Evolutionary conservation across 2,329 filamentous ascomycete genomes (phyloP), one percentile per base, ranked within the genome.

Genomic region (Talaromyces funiculosus): DNA sequence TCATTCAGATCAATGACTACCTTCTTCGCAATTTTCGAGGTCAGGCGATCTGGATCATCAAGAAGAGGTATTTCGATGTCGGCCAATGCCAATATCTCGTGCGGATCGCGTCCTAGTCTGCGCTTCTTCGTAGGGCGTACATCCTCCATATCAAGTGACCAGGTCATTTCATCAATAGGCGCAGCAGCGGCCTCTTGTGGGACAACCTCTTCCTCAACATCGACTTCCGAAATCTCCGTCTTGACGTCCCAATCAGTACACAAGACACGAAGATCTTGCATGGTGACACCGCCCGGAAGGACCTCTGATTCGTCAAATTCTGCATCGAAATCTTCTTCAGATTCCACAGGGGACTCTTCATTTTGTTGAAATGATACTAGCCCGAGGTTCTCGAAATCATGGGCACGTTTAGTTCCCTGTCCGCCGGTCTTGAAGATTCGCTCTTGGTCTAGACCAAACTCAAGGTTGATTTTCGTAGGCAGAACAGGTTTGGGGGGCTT

Each of bases 1-100:
- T 99, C 94, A 67, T 92, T 92, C 74, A 94, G 83, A 68, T 97
- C 92, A 56, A 99, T 81, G 1, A 87, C 84, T 24, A 96, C 88
- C 47, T 86, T 87, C 74, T 91, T 92, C 3, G 90, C 86, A 45
- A 92, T 82, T 65, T 85, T 85, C 14, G 86, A 81, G 1, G 90
- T 92, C 4, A 86, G 84, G 60, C 84, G 81, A 68, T 92, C 86
- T 16, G 92, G 94, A 64, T 96, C 85, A 69, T 95, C 90, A 66
- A 96, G 87, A 3, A 86, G 86, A 1, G 89, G 88, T 2, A 89
- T 81, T 2, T 83, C 80, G 61, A 87, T 86, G 31, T 84, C 80
- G 43, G 84, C 81, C 49, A 86, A 71, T 3, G 77, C 72, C 53
- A 80, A 75, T 43, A 81, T 73, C 75, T 83, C 72, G 62, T 72